Conservation (phyloP, 176 grass and related monocot species). For the Eragrostis curvula region DNA sequence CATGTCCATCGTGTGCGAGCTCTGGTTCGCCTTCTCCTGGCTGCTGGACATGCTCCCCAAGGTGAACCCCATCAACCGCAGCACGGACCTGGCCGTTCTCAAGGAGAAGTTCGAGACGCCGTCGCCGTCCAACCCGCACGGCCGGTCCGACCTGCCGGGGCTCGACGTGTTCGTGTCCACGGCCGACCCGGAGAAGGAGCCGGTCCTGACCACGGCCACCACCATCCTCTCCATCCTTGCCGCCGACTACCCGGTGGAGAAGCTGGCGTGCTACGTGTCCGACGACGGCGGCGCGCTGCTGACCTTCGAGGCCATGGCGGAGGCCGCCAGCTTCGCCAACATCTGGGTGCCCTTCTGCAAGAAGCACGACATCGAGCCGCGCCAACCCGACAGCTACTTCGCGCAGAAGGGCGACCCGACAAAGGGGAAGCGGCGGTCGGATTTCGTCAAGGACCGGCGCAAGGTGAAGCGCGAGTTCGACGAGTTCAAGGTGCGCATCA, state of each 20-base stretch:
- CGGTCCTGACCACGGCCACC: conserved; percentile 88
- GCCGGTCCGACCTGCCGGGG: conserved; percentile 83
- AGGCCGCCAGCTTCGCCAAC: conserved; percentile 93
- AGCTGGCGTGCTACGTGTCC: conserved; percentile 92
- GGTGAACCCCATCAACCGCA: conserved; percentile 86
- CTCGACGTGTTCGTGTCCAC: conserved; percentile 96
- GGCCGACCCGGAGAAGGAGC: conserved; percentile 96
- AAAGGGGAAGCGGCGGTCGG: conserved; percentile 76
- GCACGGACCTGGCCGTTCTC: conserved; percentile 74
- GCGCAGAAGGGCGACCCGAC: conserved; percentile 86
- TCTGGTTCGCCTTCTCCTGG: conserved; percentile 99
- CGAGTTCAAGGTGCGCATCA: conserved; percentile 97
- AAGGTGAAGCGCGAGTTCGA: conserved; percentile 96
- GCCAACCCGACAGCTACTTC: conserved; percentile 97
- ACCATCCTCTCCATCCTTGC: conserved; percentile 90
- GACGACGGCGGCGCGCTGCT: conserved; percentile 90
- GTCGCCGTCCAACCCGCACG: conserved; percentile 73
- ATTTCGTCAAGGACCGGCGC: conserved; percentile 92
- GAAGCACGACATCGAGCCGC: conserved; percentile 96
- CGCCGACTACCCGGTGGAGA: conserved; percentile 92
- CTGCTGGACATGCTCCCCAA: conserved; percentile 89
- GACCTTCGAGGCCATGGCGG: conserved; percentile 98
- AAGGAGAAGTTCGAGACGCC: conserved; percentile 90
- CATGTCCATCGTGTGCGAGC: conserved; percentile 97
- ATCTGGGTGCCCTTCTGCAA: conserved; percentile 93